A percentile compares a stretch with the other conserved stretches of the same genome.
These are phyloP conservation scores for Colletotrichum sp. DNA, from an alignment of 2,329 filamentous ascomycete genomes.

Conservation along the genomic window DNA sequence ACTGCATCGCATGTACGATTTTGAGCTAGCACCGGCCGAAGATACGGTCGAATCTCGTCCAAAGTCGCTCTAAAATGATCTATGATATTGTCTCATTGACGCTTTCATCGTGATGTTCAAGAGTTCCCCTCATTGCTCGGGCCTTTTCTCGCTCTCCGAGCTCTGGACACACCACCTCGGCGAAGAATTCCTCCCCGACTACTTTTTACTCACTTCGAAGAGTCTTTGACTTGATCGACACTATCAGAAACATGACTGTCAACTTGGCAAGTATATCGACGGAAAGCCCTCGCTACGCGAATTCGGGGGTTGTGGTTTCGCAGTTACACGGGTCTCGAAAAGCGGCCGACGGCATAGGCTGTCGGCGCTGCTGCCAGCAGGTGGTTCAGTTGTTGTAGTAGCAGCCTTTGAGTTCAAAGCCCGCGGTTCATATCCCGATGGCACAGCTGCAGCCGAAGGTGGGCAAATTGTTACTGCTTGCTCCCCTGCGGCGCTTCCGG, in stretches of 20 bases:
- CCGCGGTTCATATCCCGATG: not conserved
- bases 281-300: not conserved
- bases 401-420: not conserved
- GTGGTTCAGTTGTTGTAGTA: not conserved
- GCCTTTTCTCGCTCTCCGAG: not conserved
- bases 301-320: not conserved
- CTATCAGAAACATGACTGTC: not conserved
- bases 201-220: not conserved
- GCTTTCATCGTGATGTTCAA: not conserved
- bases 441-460: not conserved
- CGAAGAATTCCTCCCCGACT: not conserved
- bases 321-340: not conserved
- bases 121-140: not conserved
- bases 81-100: not conserved
- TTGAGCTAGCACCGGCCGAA: not conserved
- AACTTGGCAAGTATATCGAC: not conserved
- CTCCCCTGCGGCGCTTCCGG: not conserved
- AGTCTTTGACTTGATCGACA: not conserved
- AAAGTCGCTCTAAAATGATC: not conserved
- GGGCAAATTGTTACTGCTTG: not conserved
- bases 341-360: not conserved
- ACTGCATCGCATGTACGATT: not conserved
- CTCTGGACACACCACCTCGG: not conserved
- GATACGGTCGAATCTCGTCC: not conserved
- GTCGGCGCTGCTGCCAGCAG: not conserved